A percentile compares a stretch with the other conserved stretches of the same genome.
Evolutionary conservation across 805 yeast genomes (phyloP).

Genomic region (Metschnikowia proteae): DNA sequence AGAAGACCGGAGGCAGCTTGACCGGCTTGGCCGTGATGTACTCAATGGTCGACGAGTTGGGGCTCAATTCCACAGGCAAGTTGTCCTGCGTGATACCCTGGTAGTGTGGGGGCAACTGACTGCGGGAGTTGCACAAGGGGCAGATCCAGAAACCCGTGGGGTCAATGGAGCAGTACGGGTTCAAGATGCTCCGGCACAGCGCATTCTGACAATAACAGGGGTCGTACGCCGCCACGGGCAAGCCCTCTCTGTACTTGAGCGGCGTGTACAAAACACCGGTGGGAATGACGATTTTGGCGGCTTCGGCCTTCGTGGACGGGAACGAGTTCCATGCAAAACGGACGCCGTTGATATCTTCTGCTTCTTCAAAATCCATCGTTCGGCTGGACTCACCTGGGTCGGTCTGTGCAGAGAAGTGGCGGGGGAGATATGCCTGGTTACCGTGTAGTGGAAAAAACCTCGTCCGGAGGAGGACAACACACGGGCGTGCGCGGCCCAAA

Average conservation of each 20-base stretch:
- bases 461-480: conserved; percentile 21
- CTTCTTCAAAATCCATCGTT: conserved; percentile 39
- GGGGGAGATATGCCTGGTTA: not conserved
- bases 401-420: not conserved
- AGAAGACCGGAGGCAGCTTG: conserved; percentile 78
- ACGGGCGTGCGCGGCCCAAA: conserved; percentile 18
- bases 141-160: conserved; percentile 82
- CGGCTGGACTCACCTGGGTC: not conserved
- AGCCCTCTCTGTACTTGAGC: conserved; percentile 68
- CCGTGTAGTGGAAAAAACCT: conserved; percentile 10
- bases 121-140: conserved; percentile 74
- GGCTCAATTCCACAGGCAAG: conserved; percentile 76
- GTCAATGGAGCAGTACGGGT: conserved; percentile 83
- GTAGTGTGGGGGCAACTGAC: conserved; percentile 79
- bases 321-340: conserved; percentile 60
- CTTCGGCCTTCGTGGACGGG: conserved; percentile 86
- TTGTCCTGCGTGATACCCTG: conserved; percentile 69
- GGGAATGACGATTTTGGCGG: conserved; percentile 89
- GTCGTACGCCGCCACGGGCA: conserved; percentile 78
- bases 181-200: conserved; percentile 79
- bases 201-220: conserved; percentile 75
- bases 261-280: conserved; percentile 96
- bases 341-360: conserved; percentile 44
- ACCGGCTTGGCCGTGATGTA: conserved; percentile 79
- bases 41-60: conserved; percentile 73